Base-by-base conservation (phyloP, 352 stramenopile genomes). In the Thraustotheca clavata region DNA sequence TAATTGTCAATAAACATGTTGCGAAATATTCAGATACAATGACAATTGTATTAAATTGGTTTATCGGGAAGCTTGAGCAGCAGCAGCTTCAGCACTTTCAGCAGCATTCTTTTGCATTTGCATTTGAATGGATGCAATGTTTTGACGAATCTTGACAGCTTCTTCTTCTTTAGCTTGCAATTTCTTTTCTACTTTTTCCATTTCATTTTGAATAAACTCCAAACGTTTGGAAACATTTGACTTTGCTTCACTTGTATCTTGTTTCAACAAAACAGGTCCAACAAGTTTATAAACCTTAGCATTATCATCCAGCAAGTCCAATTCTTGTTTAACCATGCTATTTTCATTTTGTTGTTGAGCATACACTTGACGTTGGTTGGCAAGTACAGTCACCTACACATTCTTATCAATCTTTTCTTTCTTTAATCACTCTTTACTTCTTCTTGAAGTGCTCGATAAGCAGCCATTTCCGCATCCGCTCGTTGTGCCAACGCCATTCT, bases 121-220 rank as follows among this genome's bases (percentile, higher is more conserved):
- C 84, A 91, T 84, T 71, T 96, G 84, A 72, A 91, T 78, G 61
- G 76, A 76, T 46, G 92, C 84, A 72, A 98, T 96, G 55, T 83
- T 95, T 55, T 80, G 86, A 31, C 89, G 87, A 67, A 97, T 90
- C 62, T 88, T 82, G 29, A 92, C 73, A 31, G 83, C 87, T 50
- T 96, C 79, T 65, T 95, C 92, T 76, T 98, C 88, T 71, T 96
- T 96, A 40, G 74, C 72, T 34, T 91, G 81, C 61, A 94, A 89
- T 76, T 94, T 92, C 50, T 72, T 73, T 59, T 87, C 91, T 32
- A 95, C 81, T 59, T 95, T 96, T 70, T 83, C 77, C 85, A 97
- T 75, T 70, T 98, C 92, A 41, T 93, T 88, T 50, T 87, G 89
- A 72, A 98, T 98, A 68, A 98, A 98, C 76, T 98, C 92, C 61